A percentile compares a stretch with the other conserved stretches of the same genome.
These are phyloP conservation scores for Tuber umbilicatum DNA, from an alignment of 495 filamentous ascomycete genomes.

Conservation along the genomic window DNA sequence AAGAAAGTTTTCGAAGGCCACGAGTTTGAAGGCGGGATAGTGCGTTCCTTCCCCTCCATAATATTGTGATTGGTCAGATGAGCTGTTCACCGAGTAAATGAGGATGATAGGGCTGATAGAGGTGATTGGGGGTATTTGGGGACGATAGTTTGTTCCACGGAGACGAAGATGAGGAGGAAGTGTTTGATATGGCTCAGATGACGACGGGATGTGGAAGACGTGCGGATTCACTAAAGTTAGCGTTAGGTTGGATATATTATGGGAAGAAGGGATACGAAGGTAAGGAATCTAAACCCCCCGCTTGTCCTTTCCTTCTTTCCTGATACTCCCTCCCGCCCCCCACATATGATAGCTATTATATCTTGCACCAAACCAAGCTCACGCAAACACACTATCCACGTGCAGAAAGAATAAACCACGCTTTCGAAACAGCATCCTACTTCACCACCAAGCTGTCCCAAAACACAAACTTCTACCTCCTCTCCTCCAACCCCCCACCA, in stretches of 20 bases:
- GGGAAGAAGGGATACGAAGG: slow-evolving; percentile 52
- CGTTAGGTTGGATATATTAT: slow-evolving; percentile 82
- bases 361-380: background rate
- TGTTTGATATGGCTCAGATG: slow-evolving; percentile 89
- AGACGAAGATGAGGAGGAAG: slow-evolving; percentile 48
- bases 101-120: slow-evolving; percentile 2
- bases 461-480: slow-evolving; percentile 58
- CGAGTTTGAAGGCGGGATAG: slow-evolving; percentile 80
- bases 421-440: slow-evolving; percentile 60
- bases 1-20: slow-evolving; percentile 67
- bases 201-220: slow-evolving; percentile 87
- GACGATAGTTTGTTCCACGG: slow-evolving; percentile 61
- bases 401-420: slow-evolving; percentile 58
- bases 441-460: slow-evolving; percentile 54
- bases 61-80: background rate
- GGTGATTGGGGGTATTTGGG: slow-evolving; percentile 9
- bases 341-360: background rate
- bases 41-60: slow-evolving; percentile 23
- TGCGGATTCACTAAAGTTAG: slow-evolving; percentile 79
- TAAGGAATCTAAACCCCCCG: slow-evolving; percentile 36
- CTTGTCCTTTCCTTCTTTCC: slow-evolving; percentile 15
- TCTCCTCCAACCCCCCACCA: slow-evolving; percentile 69
- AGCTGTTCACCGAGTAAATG: background rate
- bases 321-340: background rate
- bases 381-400: background rate